Base-by-base conservation (phyloP, 2,329 filamentous ascomycete genomes). In the Ascochyta rabiei region DNA sequence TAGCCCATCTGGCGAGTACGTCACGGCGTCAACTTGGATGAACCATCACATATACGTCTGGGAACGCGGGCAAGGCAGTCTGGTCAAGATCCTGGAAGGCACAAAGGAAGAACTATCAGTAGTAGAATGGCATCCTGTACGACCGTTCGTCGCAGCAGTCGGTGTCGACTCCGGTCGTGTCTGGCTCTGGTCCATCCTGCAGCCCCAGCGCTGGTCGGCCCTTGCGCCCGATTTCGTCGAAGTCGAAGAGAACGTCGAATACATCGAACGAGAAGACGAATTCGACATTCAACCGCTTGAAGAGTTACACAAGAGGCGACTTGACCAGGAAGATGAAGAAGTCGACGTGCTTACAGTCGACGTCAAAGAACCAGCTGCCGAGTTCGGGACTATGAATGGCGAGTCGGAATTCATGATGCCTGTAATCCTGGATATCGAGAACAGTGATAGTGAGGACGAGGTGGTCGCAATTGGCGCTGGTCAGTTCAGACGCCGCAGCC, bases 31-130 rank as follows among this genome's bases (percentile, higher is more conserved):
- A 23, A 98, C 95, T 2, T 96, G 92, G 75, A 98, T 98, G 82
- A 99, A 99, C 70, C 93, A 97, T 67, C 93, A 99, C 76, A 90
- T 99, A 60, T 98, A 98, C 76, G 93, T 98, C 24, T 98, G 93
- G 95, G 95, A 99, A 77, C 87, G 95, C 49, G 89, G 89, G 51
- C 91, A 96, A 68, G 95, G 95, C 45, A 96, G 91, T 75, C 79
- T 99, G 53, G 93, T 97, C 48, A 96, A 96, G 75, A 99, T 99
- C 80, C 82, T 99, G 34, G 96, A 99, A 74, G 93, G 95, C 0
- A 93, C 93, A 1, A 96, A 96, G 69, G 95, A 99, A 77, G 96
- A 99, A 76, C 86, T 98, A 58, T 93, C 93, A 0, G 90, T 96
- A 4, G 93, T 99, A 23, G 95, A 76, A 77, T 99, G 95, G 95